phyloP scores from a whole-genome alignment of 495 filamentous ascomycete species.

The Xylaria bambusicola region DNA sequence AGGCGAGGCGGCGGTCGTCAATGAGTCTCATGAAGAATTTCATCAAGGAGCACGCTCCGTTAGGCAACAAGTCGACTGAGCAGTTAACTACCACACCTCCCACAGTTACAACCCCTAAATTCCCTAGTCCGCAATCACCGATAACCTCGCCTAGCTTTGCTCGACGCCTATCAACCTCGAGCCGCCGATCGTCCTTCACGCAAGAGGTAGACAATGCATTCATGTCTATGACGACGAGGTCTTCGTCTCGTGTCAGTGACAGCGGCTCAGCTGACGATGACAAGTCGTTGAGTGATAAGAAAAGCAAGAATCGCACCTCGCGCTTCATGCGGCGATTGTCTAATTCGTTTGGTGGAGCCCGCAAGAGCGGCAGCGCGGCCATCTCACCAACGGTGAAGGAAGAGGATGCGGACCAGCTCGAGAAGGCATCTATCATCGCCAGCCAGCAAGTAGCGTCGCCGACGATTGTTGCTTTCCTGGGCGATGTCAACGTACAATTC shows the following conservation, averaged over 20 bases:
- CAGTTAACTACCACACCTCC: conserved; percentile 36
- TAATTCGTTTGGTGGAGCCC: conserved; percentile 60
- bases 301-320: conserved; percentile 61
- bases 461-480: conserved; percentile 63
- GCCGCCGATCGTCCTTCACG: conserved; percentile 45
- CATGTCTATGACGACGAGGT: conserved; percentile 22
- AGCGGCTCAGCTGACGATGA: conserved; percentile 34
- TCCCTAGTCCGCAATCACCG: conserved; percentile 47
- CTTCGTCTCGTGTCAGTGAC: conserved; percentile 37
- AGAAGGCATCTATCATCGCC: conserved; percentile 36
- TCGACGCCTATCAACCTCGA: conserved; percentile 48
- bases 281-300: conserved; percentile 55
- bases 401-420: conserved; percentile 54
- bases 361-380: conserved; percentile 52
- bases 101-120: conserved; percentile 30
- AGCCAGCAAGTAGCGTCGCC: conserved; percentile 39
- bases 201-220: conserved; percentile 29
- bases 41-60: conserved; percentile 51
- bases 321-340: conserved; percentile 83
- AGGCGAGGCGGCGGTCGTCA: conserved; percentile 45
- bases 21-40: conserved; percentile 55
- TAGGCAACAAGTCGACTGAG: conserved; percentile 45
- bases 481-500: conserved; percentile 92
- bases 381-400: conserved; percentile 66
- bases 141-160: conserved; percentile 37